Evolutionary conservation across 352 stramenopile species (phyloP), one percentile per base, ranked within the genome.

Genomic region (Thraustochytrium striatum): DNA sequence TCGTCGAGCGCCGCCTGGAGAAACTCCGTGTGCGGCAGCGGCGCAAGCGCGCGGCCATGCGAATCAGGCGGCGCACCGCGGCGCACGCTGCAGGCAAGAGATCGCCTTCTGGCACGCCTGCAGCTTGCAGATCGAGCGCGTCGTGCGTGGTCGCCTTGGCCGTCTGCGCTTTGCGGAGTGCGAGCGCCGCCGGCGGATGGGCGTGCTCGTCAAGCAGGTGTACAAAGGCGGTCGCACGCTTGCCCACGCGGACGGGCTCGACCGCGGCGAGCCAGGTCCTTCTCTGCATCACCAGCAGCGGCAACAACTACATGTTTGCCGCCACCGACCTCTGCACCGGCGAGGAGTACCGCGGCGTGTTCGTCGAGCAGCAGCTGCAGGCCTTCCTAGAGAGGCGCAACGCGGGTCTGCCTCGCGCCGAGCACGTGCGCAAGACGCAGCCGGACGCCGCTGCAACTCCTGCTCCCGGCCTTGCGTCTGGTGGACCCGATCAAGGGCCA

Each of bases 171-270:
- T 72, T 43, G 7, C 5, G 7, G 65, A 75, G 52, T 16, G 38
- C 44, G 65, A 75, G 50, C 65, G 65, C 7, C 32, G 65, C 32
- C 44, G 44, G 65, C 65, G 65, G 9, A 75, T 75, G 65, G 65
- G 65, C 3, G 65, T 61, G 1, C 39, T 62, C 5, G 65, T 75
- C 43, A 70, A 5, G 5, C 30, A 62, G 32, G 65, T 52, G 3
- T 75, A 36, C 52, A 21, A 43, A 1, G 65, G 65, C 16, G 39
- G 9, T 7, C 13, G 16, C 21, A 62, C 44, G 0, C 21, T 75
- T 19, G 8, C 65, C 9, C n/a, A 43, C 30, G 21, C 65, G 16
- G 25, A 16, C 13, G 5, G 13, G 30, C 1, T 5, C 16, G 21
- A 28, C 19, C 1, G 52, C 30, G 19, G 25, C 9, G 30, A 62